Base-by-base conservation (phyloP, 1,284 basidiomycete genomes). In the Leucoagaricus sp. region DNA sequence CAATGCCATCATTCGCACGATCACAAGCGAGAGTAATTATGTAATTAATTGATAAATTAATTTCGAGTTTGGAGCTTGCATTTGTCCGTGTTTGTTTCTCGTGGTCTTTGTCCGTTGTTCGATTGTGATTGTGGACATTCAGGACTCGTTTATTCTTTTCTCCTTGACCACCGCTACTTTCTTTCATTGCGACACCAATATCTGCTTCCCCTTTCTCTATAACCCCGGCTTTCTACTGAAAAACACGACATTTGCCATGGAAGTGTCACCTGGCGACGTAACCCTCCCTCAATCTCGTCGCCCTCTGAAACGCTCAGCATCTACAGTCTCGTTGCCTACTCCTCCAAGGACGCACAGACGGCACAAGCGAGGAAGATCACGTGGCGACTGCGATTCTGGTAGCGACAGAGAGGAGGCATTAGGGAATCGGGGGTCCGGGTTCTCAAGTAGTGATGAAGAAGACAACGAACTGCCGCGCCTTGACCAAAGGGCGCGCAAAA, bases 271-370 rank as follows among this genome's bases (percentile, higher is more conserved):
- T 15, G 40, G 65, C 42, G 57, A 44, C 26, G n/a, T 47, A 26
- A 55, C 57, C 54, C 41, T 45, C 46, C 46, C 36, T n/a, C 52
- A 36, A 58, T 31, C 50, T 36, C 55, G 64, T 21, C 65, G 68
- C 44, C 65, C 68, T 25, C 65, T 76, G 25, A 77, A 77, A 63
- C 74, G 75, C 33, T 74, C 75, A 28, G 74, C 74, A 13, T 76
- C 75, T 4, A 69, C 69, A 15, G 73, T 72, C 7, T 68, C 68
- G 13, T 59, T 75, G 33, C 75, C 72, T 12, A 76, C 75, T 2
- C 75, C 75, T 21, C 75, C 75, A 2, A 58, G 73, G 42, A 76
- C 75, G 6, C 69, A 71, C 58, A 65, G 70, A 29, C 72, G 69
- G 38, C 65, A 64, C 41, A 69, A 67, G 36, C 63, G 70, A 31